These are phyloP conservation scores for Tylopilus balloui DNA, from an alignment of 768 basidiomycete genomes.

Conservation along the genomic window DNA sequence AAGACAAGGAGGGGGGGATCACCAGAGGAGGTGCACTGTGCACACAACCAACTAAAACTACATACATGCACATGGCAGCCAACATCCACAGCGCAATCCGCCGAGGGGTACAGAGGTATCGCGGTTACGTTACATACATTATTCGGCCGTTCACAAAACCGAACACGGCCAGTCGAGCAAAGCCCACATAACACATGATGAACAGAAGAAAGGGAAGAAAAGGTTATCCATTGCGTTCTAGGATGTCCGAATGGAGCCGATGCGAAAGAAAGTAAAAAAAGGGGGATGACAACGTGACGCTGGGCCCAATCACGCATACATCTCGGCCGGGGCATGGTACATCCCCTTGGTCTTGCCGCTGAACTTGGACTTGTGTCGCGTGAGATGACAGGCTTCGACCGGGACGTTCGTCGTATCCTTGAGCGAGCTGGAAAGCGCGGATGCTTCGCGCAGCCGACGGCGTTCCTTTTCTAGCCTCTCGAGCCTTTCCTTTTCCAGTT, in stretches of 20 bases:
- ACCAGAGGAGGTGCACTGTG: background rate
- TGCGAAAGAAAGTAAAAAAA: background rate
- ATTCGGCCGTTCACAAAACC: background rate
- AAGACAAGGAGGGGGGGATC: slow-evolving; percentile 8
- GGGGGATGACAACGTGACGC: too few species aligned
- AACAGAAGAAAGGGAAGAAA: background rate
- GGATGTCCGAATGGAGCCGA: slow-evolving; percentile 10
- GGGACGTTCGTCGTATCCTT: slow-evolving; percentile 28
- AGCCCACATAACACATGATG: slow-evolving; percentile 11
- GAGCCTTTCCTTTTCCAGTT: slow-evolving; percentile 43
- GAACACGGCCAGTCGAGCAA: slow-evolving; percentile 3
- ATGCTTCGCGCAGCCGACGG: slow-evolving; percentile 24
- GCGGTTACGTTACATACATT: slow-evolving; percentile 21
- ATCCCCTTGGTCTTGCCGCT: slow-evolving; percentile 15
- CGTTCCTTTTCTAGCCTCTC: slow-evolving; percentile 32
- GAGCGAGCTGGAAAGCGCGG: slow-evolving; percentile 19
- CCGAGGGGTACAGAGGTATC: slow-evolving; percentile 19
- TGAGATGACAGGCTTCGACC: slow-evolving; percentile 15
- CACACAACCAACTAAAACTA: slow-evolving; percentile 11
- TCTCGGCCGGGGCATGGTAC: slow-evolving; percentile 14
- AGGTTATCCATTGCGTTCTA: slow-evolving; percentile 15
- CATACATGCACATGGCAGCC: slow-evolving; percentile 6
- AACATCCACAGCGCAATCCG: background rate
- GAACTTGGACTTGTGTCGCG: slow-evolving; percentile 15
- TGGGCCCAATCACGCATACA: slow-evolving; percentile 10